Base-by-base conservation (phyloP, 2,329 filamentous ascomycete species). In the Boeremia exigua region DNA sequence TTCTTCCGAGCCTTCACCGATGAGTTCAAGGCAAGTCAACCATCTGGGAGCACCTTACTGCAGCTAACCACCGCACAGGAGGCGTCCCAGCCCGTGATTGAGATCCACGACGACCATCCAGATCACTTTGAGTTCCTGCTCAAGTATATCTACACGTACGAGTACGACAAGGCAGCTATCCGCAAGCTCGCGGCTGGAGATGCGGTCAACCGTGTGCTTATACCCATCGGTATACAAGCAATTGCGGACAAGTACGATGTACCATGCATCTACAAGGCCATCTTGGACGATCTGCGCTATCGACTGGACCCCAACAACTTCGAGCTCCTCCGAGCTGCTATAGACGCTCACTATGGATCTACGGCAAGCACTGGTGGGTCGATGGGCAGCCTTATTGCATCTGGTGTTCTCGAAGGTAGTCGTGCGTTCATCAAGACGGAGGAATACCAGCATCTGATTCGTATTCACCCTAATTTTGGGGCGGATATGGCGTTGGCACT, bases 61-160 rank as follows among this genome's bases (percentile, higher is more conserved):
- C n/a, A n/a, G n/a, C n/a, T n/a, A n/a, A n/a, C n/a, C n/a, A n/a
- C n/a, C n/a, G n/a, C n/a, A n/a, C 19, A 27, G 19, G 19, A 23
- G 19, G 19, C 19, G 2, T 23, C 19, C 2, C 3, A 23, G 2
- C 3, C 19, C 5, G 19, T 23, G 5, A 23, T 23, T 5, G 19
- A 23, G 4, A 4, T 33, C 4, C 17, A 27, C 30, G 28, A 36
- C 6, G 43, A 36, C 9, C 6, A 27, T 4, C 11, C 43, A 3
- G 11, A 15, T 5, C 30, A 27, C 23, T 45, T 45, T 43, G 58
- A 61, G 25, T 28, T 58, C 17, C 30, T 55, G 3, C 58, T 63
- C 34, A 59, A 57, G 44, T 61, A 44, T 47, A 56, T 60, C 19
- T 65, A 65, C 53, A 49, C 54, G 5, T 10, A 32, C 12, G 1